phyloP scores from a whole-genome alignment of 306 rosid species.

The Notholithocarpus densiflorus region DNA sequence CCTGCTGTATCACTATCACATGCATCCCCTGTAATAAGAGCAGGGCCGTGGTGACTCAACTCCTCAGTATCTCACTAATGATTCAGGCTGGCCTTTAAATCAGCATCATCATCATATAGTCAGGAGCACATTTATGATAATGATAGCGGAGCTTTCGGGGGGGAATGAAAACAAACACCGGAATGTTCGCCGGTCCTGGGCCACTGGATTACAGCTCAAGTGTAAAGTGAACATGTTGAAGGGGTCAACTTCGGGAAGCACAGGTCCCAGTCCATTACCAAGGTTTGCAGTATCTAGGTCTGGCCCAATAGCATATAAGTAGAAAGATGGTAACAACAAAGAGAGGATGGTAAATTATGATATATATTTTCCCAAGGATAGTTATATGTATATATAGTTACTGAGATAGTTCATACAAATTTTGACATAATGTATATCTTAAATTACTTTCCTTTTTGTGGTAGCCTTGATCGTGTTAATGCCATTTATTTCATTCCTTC shows the following conservation, averaged over 20 bases:
- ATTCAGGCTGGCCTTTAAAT: constrained; percentile 62
- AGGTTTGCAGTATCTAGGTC: constrained; percentile 98
- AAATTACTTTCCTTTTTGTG: constrained; percentile 21
- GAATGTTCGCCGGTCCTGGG: constrained; percentile 73
- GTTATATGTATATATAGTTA: constrained; percentile 5
- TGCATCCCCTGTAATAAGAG: constrained; percentile 65
- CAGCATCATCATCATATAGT: constrained; percentile 61
- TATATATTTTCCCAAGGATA: constrained; percentile 11
- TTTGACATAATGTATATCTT: constrained; percentile 37
- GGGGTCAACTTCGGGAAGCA: constrained; percentile 82
- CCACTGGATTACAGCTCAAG: constrained; percentile 86
- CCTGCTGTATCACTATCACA: constrained; percentile 66
- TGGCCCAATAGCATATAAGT: constrained; percentile 92
- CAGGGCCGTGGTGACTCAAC: constrained; percentile 74
- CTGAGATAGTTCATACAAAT: constrained; percentile 32
- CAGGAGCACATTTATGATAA: constrained; percentile 52
- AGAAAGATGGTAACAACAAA: constrained; percentile 20
- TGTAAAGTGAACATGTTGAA: constrained; percentile 60
- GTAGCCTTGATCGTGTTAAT: constrained; percentile 30
- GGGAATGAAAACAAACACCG: constrained; percentile 53
- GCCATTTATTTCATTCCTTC: constrained; percentile 13
- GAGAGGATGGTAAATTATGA: constrained; percentile 37
- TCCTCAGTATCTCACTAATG: constrained; percentile 56
- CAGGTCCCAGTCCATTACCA: constrained; percentile 91
- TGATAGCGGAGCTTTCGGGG: constrained; percentile 51